Percentiles rank a stretch among this genome's conserved stretches.
Evolutionary conservation across 371 early-diverging fungal species (phyloP).

Genomic region (Nosema muscidifuracis): DNA sequence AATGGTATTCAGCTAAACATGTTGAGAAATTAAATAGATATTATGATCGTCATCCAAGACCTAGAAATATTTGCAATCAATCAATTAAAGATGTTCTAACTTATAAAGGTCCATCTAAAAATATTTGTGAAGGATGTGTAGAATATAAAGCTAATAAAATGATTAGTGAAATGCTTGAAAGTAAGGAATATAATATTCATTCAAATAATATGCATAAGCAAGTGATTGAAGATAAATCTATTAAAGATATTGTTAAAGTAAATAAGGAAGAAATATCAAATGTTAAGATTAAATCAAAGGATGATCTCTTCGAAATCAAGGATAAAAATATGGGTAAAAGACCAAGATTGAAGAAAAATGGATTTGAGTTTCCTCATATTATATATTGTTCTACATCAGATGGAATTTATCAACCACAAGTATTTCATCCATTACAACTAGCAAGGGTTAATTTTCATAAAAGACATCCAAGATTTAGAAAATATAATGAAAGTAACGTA

Average conservation of each 20-base stretch:
- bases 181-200: not conserved
- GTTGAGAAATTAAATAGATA: not conserved
- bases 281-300: not conserved
- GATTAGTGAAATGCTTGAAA: not conserved
- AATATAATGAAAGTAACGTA: not conserved
- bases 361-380: not conserved
- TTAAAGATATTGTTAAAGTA: not conserved
- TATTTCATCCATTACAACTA: not conserved
- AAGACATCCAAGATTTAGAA: conserved; percentile 2
- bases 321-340: not conserved
- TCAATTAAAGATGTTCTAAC: not conserved
- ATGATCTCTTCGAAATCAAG: not conserved
- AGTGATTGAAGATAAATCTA: conserved; percentile 1
- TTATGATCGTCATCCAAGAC: not conserved
- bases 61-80: not conserved
- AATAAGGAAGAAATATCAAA: not conserved
- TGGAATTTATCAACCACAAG: not conserved
- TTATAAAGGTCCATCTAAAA: not conserved
- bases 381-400: not conserved
- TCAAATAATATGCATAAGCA: too few relatives aligned
- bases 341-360: conserved; percentile 2
- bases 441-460: not conserved
- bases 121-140: conserved; percentile 1
- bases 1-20: not conserved
- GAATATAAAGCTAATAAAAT: not conserved